Evolutionary conservation across 2,329 filamentous ascomycete genomes (phyloP), one percentile per base, ranked within the genome.

Genomic region (Pseudogymnoascus sp.): DNA sequence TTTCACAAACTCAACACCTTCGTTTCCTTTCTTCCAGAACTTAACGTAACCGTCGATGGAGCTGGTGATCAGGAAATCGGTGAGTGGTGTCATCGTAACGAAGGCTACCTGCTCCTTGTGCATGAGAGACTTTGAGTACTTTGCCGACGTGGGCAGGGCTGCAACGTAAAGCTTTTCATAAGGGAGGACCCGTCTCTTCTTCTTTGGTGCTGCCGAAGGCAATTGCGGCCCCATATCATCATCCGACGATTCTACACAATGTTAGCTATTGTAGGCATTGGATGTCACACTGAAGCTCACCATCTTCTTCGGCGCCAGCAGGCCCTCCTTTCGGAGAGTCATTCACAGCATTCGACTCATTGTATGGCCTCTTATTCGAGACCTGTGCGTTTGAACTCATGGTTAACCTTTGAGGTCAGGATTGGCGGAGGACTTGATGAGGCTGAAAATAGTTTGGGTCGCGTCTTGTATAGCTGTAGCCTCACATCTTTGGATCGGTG

Each of bases 121-220:
- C 96, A 99, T 99, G 72, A 99, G 81, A 54, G 95, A 97, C 73
- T 93, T 96, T 64, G 90, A 96, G 77, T 99, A 99, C 54, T 91
- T 88, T 39, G 82, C 72, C 18, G 91, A 90, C 61, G 84, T 85
- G 4, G 95, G 95, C 39, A 99, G 83, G 40, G 95, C 93, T 64
- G 91, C 90, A 67, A 97, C 80, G 77, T 97, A 97, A 71, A 97
- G 86, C 75, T 95, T 96, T 77, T 97, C 93, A 78, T 97, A 93
- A 1, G 91, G 91, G 2, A 99, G 86, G 70, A 90, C 90, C 70
- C 93, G 85, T 67, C 90, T 87, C 79, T 96, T 97, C 83, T 96
- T 96, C 80, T 93, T 93, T 63, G 86, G 89, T 1, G 87, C 86
- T 60, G 87, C 83, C 1, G 91, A 89, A 47, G 95, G 93, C 31